Evolutionary conservation across 257 asterid genomes (phyloP).

Genomic region (Solanum habrochaites): DNA sequence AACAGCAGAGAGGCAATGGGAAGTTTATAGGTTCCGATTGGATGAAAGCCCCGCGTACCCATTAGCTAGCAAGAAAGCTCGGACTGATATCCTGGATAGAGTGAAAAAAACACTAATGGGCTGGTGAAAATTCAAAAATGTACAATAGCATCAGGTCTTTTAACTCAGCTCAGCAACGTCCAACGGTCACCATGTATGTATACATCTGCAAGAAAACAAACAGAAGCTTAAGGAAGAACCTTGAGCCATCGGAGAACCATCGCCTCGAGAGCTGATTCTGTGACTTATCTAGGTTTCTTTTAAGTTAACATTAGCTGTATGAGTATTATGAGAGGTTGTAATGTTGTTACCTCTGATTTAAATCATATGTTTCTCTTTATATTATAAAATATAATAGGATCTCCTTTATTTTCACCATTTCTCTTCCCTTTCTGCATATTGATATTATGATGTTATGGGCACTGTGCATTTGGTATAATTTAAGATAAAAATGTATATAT

Average conservation of each 20-base stretch:
- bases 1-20: slow-evolving; percentile 40
- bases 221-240: background rate
- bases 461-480: background rate
- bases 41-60: slow-evolving; percentile 33
- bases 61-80: slow-evolving; percentile 21
- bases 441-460: background rate
- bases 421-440: background rate
- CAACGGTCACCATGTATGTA: background rate
- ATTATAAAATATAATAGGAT: background rate
- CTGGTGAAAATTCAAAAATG: slow-evolving; percentile 17
- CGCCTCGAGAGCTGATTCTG: background rate
- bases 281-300: background rate
- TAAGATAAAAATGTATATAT: background rate
- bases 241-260: background rate
- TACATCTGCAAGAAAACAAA: background rate
- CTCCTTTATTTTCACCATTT: background rate
- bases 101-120: slow-evolving; percentile 34
- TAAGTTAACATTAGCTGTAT: background rate
- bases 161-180: background rate
- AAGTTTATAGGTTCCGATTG: slow-evolving; percentile 33
- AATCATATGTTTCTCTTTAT: background rate
- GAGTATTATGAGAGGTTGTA: background rate
- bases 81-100: slow-evolving; percentile 18
- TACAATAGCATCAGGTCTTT: background rate
- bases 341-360: background rate